Evolutionary conservation across 345 rosid species (phyloP), one percentile per base, ranked within the genome.

Genomic region (Syzygium aromaticum): DNA sequence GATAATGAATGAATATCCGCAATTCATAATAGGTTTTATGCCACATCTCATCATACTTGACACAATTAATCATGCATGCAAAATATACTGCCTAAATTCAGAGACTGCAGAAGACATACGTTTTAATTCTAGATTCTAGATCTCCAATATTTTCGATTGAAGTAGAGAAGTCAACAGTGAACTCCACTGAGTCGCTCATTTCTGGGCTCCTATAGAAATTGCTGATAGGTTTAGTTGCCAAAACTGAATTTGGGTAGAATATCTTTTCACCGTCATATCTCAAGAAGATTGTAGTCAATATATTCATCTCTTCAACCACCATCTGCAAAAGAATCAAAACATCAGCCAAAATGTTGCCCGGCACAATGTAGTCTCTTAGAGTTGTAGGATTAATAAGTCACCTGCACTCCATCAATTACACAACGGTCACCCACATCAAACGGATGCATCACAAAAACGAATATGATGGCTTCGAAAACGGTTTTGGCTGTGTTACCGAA

Each of bases 291-390:
- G 98, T 96, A 2, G 94, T 90, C 88, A 94, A 78, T 77, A 96
- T 89, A 88, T 96, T 95, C 96, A 95, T 93, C 89, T 96, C 98
- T 90, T 95, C 98, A n/a, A 96, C 98, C 17, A 94, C 54, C 96
- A 96, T 89, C 98, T 96, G 95, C 64, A 73, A 87, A 54, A 28
- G 54, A 49, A 87, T 57, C 52, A 84, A 87, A 52, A 43, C 11
- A 84, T 88, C 51, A 84, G 43, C 38, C 17, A 84, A 21, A 52
- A 0, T 28, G 33, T 46, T 27, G 56, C 85, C 25, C 2, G 4
- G 5, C 85, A 67, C 19, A 46, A 17, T 56, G 83, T 27, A 59
- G 85, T 52, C 82, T 84, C 6, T 21, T 13, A 83, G 3, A 86
- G 59, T 52, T 73, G n/a, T 33, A 83, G 86, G 59, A 67, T 77